Evolutionary conservation across 1,139 yeast species (phyloP), one percentile per base, ranked within the genome.

Genomic region (Ashbya aceris): DNA sequence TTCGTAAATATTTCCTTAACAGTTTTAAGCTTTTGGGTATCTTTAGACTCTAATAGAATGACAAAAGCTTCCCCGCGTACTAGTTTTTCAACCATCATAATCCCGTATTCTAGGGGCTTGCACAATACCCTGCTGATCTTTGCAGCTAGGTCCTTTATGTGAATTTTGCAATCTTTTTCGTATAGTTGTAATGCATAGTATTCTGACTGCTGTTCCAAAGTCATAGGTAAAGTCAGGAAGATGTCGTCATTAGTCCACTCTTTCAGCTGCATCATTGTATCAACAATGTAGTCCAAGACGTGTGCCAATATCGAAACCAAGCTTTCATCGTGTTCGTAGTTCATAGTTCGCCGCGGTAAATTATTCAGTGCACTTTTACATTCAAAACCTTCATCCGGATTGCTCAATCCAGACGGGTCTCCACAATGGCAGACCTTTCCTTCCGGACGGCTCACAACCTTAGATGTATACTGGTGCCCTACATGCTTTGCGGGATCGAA

Each of bases 381-480:
- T 0, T 41, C 41, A 31, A 37, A 49, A 12, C 57, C 54, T 29
- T 41, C 34, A 7, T 40, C 39, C 10, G 54, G 48, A 26, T 49
- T 45, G 36, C 47, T 54, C 31, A 55, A 54, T 3, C 95, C 94
- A 48, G 81, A 85, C 0, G 74, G 70, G 57, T 91, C 96, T 2
- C 97, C 96, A 65, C 97, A 91, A 59, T 91, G 96, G 60, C 97
- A 91, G 5, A 87, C 87, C 1, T 96, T 96, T 4, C 96, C 95
- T 49, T 80, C 83, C 47, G 86, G 95, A 40, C 91, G 67, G 44
- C 76, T 79, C 42, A 89, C 80, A 10, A 86, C 78, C 33, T 79
- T 74, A 11, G 83, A 76, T 42, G 81, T 78, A 10, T 84, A 82
- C 36, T 79, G 76, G 60, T 91, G 98, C 40, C 79, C 94, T 29